phyloP scores from a whole-genome alignment of 495 filamentous ascomycete species.

The Penicillium arizonense region DNA sequence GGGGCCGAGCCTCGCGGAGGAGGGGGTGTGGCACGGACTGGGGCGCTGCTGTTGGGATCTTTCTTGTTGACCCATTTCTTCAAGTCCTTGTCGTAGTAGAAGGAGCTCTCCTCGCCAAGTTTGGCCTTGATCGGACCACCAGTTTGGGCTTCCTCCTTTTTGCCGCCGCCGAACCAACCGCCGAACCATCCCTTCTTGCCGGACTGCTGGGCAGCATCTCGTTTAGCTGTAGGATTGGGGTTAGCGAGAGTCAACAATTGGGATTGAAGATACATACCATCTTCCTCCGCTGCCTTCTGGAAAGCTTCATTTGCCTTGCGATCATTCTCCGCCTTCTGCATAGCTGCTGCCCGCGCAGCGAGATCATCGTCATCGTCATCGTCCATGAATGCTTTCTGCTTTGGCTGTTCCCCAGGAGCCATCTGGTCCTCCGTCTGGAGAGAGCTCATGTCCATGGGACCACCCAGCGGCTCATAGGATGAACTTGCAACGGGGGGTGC shows the following conservation, averaged over 20 bases:
- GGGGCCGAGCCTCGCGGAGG: constrained; percentile 49
- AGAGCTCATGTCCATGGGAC: constrained; percentile 7
- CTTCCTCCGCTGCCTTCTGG: constrained; percentile 79
- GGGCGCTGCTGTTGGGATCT: constrained; percentile 46
- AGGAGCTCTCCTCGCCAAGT: constrained; percentile 88
- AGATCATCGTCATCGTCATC: constrained; percentile 61
- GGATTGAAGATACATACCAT: constrained; percentile 51
- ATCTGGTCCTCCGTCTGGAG: constrained; percentile 36
- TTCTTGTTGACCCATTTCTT: constrained; percentile 99
- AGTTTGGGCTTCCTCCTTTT: constrained; percentile 66
- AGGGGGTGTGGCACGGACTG: constrained; percentile 52
- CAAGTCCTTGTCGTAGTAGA: constrained; percentile 90
- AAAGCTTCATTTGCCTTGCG: constrained; percentile 73
- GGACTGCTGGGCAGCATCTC: constrained; percentile 22
- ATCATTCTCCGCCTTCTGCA: constrained; percentile 53
- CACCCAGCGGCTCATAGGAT: not conserved
- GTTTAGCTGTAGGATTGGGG: constrained; percentile 37
- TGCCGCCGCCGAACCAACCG: constrained; percentile 75
- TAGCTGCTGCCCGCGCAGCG: constrained; percentile 46
- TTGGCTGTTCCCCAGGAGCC: constrained; percentile 53
- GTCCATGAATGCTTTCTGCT: constrained; percentile 78
- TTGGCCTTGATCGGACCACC: constrained; percentile 83
- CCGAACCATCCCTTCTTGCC: constrained; percentile 81
- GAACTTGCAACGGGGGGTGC: constrained; percentile 1
- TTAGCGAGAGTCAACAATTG: constrained; percentile 21